Evolutionary conservation across 371 early-diverging fungal species (phyloP).

Genomic region (Mucor saturninus): DNA sequence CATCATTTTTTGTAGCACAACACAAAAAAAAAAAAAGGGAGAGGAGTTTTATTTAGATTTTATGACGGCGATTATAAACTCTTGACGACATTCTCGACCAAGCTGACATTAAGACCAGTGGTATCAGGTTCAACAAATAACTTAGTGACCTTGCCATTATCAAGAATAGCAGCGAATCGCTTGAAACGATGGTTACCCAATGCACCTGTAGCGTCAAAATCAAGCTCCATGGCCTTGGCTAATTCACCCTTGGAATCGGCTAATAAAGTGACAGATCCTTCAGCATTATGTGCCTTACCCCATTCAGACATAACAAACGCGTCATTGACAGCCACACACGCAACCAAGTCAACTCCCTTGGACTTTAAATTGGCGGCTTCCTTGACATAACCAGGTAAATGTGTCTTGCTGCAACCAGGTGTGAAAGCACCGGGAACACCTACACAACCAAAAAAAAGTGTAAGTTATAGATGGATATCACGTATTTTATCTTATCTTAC

Average conservation of each 20-base stretch:
- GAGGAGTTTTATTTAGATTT: not conserved
- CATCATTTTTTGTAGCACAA: not conserved
- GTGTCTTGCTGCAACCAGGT: slow-evolving; percentile 68
- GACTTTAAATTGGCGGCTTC: slow-evolving; percentile 59
- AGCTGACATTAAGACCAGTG: slow-evolving; percentile 59
- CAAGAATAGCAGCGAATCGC: slow-evolving; percentile 72
- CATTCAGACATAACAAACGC: slow-evolving; percentile 80
- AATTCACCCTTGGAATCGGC: slow-evolving; percentile 72
- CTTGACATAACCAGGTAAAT: slow-evolving; percentile 73
- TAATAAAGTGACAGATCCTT: slow-evolving; percentile 55
- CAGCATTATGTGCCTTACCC: slow-evolving; percentile 55
- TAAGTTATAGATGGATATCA: not conserved
- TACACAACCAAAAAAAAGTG: not conserved
- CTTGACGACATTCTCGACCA: slow-evolving; percentile 55
- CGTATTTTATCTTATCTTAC: slow-evolving; percentile 1
- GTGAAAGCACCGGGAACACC: slow-evolving; percentile 71
- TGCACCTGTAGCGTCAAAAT: slow-evolving; percentile 66
- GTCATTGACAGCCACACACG: slow-evolving; percentile 72
- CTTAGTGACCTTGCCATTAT: slow-evolving; percentile 54
- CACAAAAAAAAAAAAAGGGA: not conserved
- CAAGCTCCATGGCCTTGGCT: slow-evolving; percentile 65
- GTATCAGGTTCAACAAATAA: slow-evolving; percentile 63
- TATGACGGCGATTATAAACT: slow-evolving; percentile 15
- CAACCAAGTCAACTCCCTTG: slow-evolving; percentile 69
- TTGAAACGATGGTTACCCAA: slow-evolving; percentile 71